phyloP scores from a whole-genome alignment of 805 yeast species.

The Metschnikowia cerradonensis region DNA sequence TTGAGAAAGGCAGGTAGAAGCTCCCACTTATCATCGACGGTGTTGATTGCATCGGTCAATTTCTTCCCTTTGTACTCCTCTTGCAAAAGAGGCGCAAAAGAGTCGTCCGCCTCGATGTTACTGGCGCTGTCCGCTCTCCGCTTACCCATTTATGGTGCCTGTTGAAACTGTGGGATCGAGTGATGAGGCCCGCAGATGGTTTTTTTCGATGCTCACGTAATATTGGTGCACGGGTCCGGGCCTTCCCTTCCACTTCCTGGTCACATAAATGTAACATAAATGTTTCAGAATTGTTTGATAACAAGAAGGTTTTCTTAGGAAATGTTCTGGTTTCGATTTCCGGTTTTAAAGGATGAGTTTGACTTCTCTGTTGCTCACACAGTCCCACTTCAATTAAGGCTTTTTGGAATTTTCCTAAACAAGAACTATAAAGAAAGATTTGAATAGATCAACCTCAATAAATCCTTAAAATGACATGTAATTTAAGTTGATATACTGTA shows the following conservation, averaged over 20 bases:
- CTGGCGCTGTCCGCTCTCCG: constrained; percentile 11
- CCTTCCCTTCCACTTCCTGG: not conserved
- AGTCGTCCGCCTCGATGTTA: constrained; percentile 40
- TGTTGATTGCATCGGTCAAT: constrained; percentile 80
- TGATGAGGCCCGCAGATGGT: constrained; percentile 1
- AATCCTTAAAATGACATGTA: no score
- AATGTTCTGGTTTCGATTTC: no score
- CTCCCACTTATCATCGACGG: constrained; percentile 97
- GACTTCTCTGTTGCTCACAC: no score
- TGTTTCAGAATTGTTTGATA: no score
- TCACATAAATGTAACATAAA: no score
- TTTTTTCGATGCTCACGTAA: constrained; percentile 6
- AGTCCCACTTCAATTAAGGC: no score
- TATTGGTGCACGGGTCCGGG: constrained; percentile 16
- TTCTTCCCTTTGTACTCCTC: constrained; percentile 84
- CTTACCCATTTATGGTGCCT: constrained; percentile 11
- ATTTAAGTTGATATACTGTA: no score
- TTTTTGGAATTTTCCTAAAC: no score
- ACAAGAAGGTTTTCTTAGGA: no score
- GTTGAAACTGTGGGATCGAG: constrained; percentile 1
- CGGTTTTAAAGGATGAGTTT: no score
- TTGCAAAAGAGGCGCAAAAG: constrained; percentile 71
- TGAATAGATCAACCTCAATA: no score
- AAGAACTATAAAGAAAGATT: no score
- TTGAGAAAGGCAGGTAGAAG: constrained; percentile 91